phyloP scores from a whole-genome alignment of 495 filamentous ascomycete species.

The Platismatia glauca region DNA sequence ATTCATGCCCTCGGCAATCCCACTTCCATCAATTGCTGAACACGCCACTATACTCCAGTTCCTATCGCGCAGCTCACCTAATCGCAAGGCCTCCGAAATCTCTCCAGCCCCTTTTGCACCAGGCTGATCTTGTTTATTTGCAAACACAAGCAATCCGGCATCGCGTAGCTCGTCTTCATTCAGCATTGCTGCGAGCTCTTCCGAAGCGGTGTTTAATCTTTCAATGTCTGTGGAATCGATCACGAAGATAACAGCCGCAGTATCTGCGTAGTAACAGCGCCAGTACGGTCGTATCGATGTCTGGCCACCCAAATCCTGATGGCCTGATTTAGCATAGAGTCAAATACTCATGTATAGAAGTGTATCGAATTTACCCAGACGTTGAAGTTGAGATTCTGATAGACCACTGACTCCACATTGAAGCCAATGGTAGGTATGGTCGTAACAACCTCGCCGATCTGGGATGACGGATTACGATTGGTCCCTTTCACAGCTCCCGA shows the following conservation, averaged over 20 bases:
- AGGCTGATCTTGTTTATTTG: slow-evolving; percentile 98
- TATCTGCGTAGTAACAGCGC: slow-evolving; percentile 99
- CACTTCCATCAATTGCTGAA: slow-evolving; percentile 89
- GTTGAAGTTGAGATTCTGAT: slow-evolving; percentile 96
- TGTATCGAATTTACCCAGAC: slow-evolving; percentile 62
- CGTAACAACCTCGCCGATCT: slow-evolving; percentile 98
- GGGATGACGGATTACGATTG: slow-evolving; percentile 12
- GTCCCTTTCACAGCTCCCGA: slow-evolving; percentile 2
- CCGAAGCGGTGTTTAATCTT: slow-evolving; percentile 79
- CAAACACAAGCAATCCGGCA: slow-evolving; percentile 87
- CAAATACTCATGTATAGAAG: not conserved
- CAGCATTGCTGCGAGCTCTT: slow-evolving; percentile 89
- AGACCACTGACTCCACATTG: slow-evolving; percentile 96
- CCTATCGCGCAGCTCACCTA: slow-evolving; percentile 85
- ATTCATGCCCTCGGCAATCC: slow-evolving; percentile 95
- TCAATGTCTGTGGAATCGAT: slow-evolving; percentile 97
- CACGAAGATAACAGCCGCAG: slow-evolving; percentile 97
- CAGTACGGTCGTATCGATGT: slow-evolving; percentile 96
- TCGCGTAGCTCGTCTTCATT: slow-evolving; percentile 94
- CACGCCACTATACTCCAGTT: slow-evolving; percentile 99
- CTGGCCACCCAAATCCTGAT: slow-evolving; percentile 86
- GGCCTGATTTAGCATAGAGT: not conserved
- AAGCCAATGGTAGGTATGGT: slow-evolving; percentile 99
- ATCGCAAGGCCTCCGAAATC: slow-evolving; percentile 82
- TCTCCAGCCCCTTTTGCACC: slow-evolving; percentile 94